Base-by-base conservation (phyloP, 176 grass and related monocot genomes). In the Juncus effusus region DNA sequence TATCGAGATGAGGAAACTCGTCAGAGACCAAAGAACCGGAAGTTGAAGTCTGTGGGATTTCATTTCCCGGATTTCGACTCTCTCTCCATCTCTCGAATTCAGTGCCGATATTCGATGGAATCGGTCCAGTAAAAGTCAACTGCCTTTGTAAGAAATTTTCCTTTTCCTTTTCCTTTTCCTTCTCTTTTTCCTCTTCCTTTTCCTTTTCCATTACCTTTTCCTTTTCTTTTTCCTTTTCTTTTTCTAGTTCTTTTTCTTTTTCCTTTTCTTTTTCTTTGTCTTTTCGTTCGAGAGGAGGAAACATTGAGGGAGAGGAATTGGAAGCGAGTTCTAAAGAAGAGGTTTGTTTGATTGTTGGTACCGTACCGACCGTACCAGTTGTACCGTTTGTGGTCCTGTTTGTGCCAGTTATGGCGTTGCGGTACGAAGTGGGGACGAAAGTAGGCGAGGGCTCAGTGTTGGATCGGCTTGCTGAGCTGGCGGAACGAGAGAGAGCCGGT, bases 1-100 rank as follows among this genome's bases (percentile, higher is more conserved):
- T 99, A 70, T 92, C 94, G n/a, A 99, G 78, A 85, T 99, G 94
- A 2, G 94, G 94, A 41, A 99, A 99, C 65, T 99, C 94, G 9
- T 99, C 94, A 19, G 63, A 45, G 0, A 90, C 78, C 50, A 28
- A 28, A 67, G 58, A 10, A 72, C 87, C 81, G 85, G 92, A 16
- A 80, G 74, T 68, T 81, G 83, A 69, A 63, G 85, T 10, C 84
- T 80, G 74, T 80, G 84, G 78, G 76, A 83, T 41, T 47, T 57
- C 54, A 13, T 40, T 35, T 5, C 8, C 55, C 5, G 44, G 51
- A 47, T 51, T 84, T 61, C 74, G 78, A 49, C 67, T 64, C 55
- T 76, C 69, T 50, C 60, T 78, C 62, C 87, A 76, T 70, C 86
- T 88, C 55, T 74, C 87, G 45, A 83, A 62, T 75, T 83, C 85